Evolutionary conservation across 805 yeast genomes (phyloP), one percentile per base, ranked within the genome.

Genomic region (Blastobotrys mokoenaii): DNA sequence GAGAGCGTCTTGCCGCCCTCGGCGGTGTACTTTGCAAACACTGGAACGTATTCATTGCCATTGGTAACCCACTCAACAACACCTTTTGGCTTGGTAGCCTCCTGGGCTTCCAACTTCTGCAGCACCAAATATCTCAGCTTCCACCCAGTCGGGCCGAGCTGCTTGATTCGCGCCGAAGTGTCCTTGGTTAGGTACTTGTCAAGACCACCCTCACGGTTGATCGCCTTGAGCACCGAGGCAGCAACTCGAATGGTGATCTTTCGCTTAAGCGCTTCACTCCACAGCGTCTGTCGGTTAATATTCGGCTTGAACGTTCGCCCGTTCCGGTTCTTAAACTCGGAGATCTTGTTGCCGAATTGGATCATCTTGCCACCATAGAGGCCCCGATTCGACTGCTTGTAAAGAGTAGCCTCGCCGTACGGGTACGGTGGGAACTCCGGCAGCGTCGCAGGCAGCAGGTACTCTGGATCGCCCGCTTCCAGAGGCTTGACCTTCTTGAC

Each of bases 61-160:
- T 55, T 49, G 18, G 55, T 60, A 17, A 62, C 56, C 30, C 69
- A 65, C 16, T 62, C 53, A 44, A 62, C 67, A 3, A 65, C 57
- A 38, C 62, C 61, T 49, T 60, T 62, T 46, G 69, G 70, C 45
- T 66, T 64, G 48, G 71, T 69, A 50, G 65, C 66, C 46, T 65
- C 68, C 43, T 57, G 54, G 55, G 58, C 71, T 55, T 67, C 67
- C 56, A 65, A 59, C 47, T 64, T 62, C 56, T 65, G 66, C 58
- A 90, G 63, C 12, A 93, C 79, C 46, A 79, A 76, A 63, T 82
- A 89, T 59, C 90, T 82, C 54, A 93, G 71, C 56, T 76, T 77
- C 97, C 97, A 93, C 30, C 97, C 98, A 46, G 76, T 71, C 45
- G 89, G 82, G 0, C 98, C 98, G 59, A 93, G 69, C 62, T 93